A percentile compares a stretch with the other conserved stretches of the same genome.
Conservation (phyloP, 2,329 filamentous ascomycete genomes). For the Pseudogymnoascus destructans region DNA sequence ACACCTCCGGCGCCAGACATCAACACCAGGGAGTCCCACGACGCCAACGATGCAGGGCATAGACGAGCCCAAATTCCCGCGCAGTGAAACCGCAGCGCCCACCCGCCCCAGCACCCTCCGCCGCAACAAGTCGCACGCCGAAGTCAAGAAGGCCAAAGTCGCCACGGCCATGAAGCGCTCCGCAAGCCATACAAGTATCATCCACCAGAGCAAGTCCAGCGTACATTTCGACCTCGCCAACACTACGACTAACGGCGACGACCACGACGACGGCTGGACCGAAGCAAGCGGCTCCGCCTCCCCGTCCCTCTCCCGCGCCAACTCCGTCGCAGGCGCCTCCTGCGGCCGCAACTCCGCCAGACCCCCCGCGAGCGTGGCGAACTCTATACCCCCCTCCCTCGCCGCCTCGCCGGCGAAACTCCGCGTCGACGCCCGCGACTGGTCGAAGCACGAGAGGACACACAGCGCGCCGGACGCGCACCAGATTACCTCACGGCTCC, state of each 20-base stretch:
- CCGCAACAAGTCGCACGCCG: slow-evolving; percentile 46
- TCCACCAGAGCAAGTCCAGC: slow-evolving; percentile 32
- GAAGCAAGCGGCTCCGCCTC: slow-evolving; percentile 52
- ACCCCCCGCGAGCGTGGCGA: slow-evolving; percentile 25
- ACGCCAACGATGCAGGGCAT: slow-evolving; percentile 26
- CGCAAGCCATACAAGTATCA: slow-evolving; percentile 36
- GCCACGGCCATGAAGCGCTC: slow-evolving; percentile 39
- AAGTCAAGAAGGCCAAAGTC: slow-evolving; percentile 36
- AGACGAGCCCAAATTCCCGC: slow-evolving; percentile 37
- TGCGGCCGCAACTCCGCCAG: slow-evolving; percentile 36
- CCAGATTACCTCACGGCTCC: slow-evolving; percentile 52
- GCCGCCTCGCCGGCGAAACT: slow-evolving; percentile 16
- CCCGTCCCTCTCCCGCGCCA: slow-evolving; percentile 39
- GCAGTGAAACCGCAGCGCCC: slow-evolving; percentile 32
- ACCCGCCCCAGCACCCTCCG: slow-evolving; percentile 41
- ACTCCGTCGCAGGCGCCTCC: slow-evolving; percentile 34
- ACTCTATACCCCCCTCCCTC: slow-evolving; percentile 22
- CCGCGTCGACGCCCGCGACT: slow-evolving; percentile 14
- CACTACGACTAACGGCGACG: slow-evolving; percentile 19
- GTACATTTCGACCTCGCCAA: slow-evolving; percentile 45
- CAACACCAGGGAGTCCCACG: slow-evolving; percentile 9
- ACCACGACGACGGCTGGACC: slow-evolving; percentile 49
- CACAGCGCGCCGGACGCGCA: slow-evolving; percentile 43
- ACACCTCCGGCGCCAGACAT: slow-evolving; percentile 7
- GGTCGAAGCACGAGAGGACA: slow-evolving; percentile 22